phyloP scores from a whole-genome alignment of 257 asterid species.

The Thymus quinquecostatus region DNA sequence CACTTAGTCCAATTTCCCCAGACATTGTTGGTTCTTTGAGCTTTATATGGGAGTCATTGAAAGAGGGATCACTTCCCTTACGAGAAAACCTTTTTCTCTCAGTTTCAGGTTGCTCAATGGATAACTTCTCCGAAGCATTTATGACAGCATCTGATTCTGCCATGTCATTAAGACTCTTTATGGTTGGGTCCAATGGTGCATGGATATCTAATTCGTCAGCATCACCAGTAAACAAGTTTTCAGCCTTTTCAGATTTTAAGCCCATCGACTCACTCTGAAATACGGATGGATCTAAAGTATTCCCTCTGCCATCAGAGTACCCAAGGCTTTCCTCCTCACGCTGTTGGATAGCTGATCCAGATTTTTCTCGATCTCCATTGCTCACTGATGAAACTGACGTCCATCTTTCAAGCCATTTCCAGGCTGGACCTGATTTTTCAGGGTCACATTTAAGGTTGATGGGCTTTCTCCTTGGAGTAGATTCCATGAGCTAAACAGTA shows the following conservation, averaged over 20 bases:
- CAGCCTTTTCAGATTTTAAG: conserved; percentile 34
- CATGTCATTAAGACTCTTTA: conserved; percentile 28
- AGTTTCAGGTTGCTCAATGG: conserved; percentile 46
- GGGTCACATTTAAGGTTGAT: conserved; percentile 91
- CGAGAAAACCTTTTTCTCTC: conserved; percentile 45
- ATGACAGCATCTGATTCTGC: conserved; percentile 42
- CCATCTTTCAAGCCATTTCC: conserved; percentile 99
- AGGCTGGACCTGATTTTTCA: conserved; percentile 72
- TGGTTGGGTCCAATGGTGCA: conserved; percentile 27
- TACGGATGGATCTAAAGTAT: conserved; percentile 23
- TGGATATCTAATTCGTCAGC: conserved; percentile 32
- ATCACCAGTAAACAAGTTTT: conserved; percentile 18
- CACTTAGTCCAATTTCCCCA: conserved; percentile 43
- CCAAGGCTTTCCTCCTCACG: conserved; percentile 30
- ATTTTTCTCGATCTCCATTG: conserved; percentile 40
- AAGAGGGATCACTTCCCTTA: conserved; percentile 70
- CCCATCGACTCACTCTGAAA: conserved; percentile 25
- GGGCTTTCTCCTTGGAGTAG: conserved; percentile 60
- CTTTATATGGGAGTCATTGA: conserved; percentile 79
- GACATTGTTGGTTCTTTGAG: conserved; percentile 58
- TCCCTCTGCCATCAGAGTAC: conserved; percentile 30
- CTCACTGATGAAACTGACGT: conserved; percentile 68
- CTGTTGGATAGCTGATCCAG: conserved; percentile 33
- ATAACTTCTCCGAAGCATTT: conserved; percentile 26
- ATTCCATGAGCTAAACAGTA: conserved; percentile 65